These are phyloP conservation scores for Amoebophrya sp. DNA, from an alignment of 169 alveolate genomes.

Conservation along the genomic window DNA sequence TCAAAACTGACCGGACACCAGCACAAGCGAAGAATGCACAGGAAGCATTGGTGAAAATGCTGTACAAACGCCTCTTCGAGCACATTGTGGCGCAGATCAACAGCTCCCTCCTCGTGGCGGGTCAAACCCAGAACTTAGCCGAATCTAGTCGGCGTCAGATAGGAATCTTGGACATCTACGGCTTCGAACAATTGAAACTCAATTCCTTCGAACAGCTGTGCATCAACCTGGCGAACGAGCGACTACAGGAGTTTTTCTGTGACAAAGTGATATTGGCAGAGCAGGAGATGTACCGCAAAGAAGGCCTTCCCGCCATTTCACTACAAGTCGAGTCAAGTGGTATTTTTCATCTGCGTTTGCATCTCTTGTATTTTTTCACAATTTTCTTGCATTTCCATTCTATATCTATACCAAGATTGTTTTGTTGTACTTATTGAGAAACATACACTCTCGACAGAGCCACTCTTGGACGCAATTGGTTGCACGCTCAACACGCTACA, in stretches of 20 bases:
- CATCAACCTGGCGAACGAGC: slow-evolving; percentile 44
- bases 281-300: not conserved
- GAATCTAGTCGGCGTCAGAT: too few species aligned
- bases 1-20: not conserved
- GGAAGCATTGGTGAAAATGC: not conserved
- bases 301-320: not conserved
- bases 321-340: too few species aligned
- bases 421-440: too few species aligned
- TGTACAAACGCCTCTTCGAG: not conserved
- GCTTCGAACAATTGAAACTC: slow-evolving; percentile 68
- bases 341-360: too few species aligned
- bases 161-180: slow-evolving; percentile 54
- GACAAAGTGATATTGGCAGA: not conserved
- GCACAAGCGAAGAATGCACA: not conserved
- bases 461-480: not conserved
- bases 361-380: too few species aligned
- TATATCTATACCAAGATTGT: too few species aligned
- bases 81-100: not conserved
- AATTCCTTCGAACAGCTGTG: slow-evolving; percentile 75
- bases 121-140: not conserved
- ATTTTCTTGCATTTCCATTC: too few species aligned
- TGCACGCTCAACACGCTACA: not conserved
- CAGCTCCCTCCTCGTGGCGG: not conserved
- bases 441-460: not conserved
- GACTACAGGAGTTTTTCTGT: not conserved